Evolutionary conservation across 371 early-diverging fungal genomes (phyloP).

Genomic region (Syncephalastrum monosporum): DNA sequence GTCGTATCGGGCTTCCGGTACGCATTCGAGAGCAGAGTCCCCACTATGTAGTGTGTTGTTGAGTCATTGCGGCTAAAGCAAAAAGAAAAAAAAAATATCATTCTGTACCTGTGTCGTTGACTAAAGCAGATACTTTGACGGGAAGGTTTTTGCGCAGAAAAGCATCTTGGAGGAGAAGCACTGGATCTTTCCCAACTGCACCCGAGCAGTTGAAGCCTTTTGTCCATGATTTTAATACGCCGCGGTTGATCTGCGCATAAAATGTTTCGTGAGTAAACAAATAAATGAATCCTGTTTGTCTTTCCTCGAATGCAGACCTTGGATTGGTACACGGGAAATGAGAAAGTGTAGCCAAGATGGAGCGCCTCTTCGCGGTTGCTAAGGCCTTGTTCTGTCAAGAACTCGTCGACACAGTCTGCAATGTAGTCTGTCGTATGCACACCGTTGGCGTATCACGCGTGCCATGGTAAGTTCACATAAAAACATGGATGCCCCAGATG

Average conservation of each 20-base stretch:
- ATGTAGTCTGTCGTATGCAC: conserved; percentile 64
- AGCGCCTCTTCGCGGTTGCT: conserved; percentile 37
- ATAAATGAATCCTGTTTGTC: conserved; percentile 10
- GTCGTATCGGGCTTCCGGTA: conserved; percentile 79
- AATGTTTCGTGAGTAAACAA: neutral
- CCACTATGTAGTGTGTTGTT: conserved; percentile 45
- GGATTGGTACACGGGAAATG: conserved; percentile 90
- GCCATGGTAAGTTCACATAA: neutral
- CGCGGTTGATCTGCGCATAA: conserved; percentile 58
- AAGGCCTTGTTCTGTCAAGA: conserved; percentile 64
- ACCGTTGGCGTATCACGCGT: conserved; percentile 5
- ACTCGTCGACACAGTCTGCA: conserved; percentile 82
- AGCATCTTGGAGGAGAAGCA: conserved; percentile 81
- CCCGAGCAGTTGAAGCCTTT: conserved; percentile 87
- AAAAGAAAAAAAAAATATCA: too few relatives aligned
- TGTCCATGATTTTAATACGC: conserved; percentile 85
- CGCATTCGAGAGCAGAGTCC: conserved; percentile 87
- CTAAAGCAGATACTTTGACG: conserved; percentile 82
- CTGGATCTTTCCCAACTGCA: conserved; percentile 88
- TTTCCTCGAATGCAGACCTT: conserved; percentile 21
- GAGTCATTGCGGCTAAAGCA: too few relatives aligned
- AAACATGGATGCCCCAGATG: neutral
- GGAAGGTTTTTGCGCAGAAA: conserved; percentile 71
- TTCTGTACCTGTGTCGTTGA: conserved; percentile 80
- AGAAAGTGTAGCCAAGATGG: conserved; percentile 93